phyloP scores from a whole-genome alignment of 441 rosid genomes.

The Lagerstroemia fauriei region DNA sequence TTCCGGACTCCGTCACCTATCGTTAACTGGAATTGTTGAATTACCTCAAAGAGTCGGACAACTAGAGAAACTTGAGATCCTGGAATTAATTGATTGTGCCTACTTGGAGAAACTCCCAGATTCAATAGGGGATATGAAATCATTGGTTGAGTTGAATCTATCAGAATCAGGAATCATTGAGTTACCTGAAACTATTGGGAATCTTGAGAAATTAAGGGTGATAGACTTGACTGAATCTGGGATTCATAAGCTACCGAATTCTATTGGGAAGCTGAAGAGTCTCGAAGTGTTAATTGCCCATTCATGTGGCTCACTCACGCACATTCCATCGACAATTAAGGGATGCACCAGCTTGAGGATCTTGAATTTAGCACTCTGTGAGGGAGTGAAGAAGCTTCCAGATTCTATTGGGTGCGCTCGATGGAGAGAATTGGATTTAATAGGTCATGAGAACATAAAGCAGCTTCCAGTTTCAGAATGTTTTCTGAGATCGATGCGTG shows the following conservation, averaged over 20 bases:
- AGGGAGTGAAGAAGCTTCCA: not conserved
- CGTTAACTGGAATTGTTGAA: not conserved
- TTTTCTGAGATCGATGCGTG: not conserved
- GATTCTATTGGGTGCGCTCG: no score
- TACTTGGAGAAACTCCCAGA: not conserved
- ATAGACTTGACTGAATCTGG: no score
- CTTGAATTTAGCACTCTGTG: not conserved
- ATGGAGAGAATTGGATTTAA: no score
- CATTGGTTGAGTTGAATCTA: conserved; percentile 3
- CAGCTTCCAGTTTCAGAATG: conserved; percentile 7
- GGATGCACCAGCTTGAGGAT: not conserved
- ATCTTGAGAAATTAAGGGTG: no score
- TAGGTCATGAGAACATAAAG: no score
- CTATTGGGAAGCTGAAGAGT: not conserved
- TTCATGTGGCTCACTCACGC: not conserved
- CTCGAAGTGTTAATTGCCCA: not conserved
- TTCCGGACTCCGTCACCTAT: not conserved
- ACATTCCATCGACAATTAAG: not conserved
- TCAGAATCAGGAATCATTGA: not conserved
- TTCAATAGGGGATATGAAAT: not conserved
- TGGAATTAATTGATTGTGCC: not conserved
- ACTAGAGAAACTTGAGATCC: conserved; percentile 8
- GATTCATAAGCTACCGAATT: no score
- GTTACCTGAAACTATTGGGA: not conserved
- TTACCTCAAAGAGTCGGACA: not conserved